Evolutionary conservation across 164 flowering plant genomes (phyloP), one percentile per base, ranked within the genome.

Genomic region (Stephania japonica): DNA sequence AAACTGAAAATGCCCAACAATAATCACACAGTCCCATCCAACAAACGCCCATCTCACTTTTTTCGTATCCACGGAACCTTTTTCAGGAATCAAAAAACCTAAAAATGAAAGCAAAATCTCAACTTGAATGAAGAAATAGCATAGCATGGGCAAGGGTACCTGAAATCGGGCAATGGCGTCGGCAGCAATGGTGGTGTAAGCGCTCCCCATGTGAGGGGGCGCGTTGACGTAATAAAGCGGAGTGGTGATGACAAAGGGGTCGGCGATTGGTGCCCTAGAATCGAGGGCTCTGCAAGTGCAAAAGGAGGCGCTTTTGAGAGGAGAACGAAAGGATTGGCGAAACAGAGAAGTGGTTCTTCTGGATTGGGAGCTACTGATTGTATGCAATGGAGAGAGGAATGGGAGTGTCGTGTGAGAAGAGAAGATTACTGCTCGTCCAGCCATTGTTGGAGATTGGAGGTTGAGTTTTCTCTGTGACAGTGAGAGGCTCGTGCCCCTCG

Each of bases 171-270:
- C 93, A 75, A 95, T 85, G 75, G 94, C 89, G 70, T 95, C 99
- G 27, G 97, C 98, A n/a, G 97, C 97, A 61, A 94, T 90, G 75
- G 99, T 94, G 72, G 99, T 88, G 83, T 94, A 94, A 50, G 99
- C 99, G 70, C 99, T 94, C 69, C 99, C 99, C 97, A 95, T 91
- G 63, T 95, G 99, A 24, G 99, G 99, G 79, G 99, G 97, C 75
- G 98, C 99, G 83, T 94, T 95, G 7, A 95, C 99, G 83, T 95
- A 95, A 72, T 93, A 95, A 78, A 94, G 95, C 2, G 99, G 99
- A 16, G 99, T 93, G 0, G 99, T 95, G 81, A 95, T 77, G 65
- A 95, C 92, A 80, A 90, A 92, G 68, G 93, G 80, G 0, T 56
- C 47, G 19, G 4, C 42, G 26, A 24, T 66, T 27, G 71, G 5